phyloP scores from a whole-genome alignment of 2,329 filamentous ascomycete genomes.

The Blastomyces percursus region DNA sequence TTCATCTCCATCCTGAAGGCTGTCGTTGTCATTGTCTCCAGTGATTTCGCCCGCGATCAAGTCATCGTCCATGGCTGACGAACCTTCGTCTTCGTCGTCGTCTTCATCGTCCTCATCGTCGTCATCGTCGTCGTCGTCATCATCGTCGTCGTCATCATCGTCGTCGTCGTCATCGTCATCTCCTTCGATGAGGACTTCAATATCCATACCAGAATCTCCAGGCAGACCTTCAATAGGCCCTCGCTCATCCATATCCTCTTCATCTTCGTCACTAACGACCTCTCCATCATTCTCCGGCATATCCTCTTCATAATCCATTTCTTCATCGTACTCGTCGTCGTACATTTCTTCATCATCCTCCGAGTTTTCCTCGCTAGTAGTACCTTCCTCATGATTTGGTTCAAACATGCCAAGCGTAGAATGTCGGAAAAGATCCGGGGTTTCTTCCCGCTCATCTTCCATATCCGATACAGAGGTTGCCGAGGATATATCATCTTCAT shows the following conservation, averaged over 20 bases:
- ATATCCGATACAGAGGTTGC: slow-evolving; percentile 81
- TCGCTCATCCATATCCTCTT: slow-evolving; percentile 70
- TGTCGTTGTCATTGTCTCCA: slow-evolving; percentile 44
- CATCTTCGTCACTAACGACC: slow-evolving; percentile 78
- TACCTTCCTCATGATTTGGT: slow-evolving; percentile 67
- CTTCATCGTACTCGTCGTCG: slow-evolving; percentile 74
- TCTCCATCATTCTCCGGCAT: slow-evolving; percentile 69
- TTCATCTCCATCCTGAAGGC: slow-evolving; percentile 37
- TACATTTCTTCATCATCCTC: slow-evolving; percentile 85
- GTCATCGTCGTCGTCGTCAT: slow-evolving; percentile 47
- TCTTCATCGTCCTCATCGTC: slow-evolving; percentile 47
- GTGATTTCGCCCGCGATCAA: slow-evolving; percentile 45
- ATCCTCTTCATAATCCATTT: slow-evolving; percentile 88
- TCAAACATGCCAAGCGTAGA: slow-evolving; percentile 93
- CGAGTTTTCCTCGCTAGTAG: slow-evolving; percentile 54
- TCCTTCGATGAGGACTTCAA: slow-evolving; percentile 81
- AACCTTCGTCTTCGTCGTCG: slow-evolving; percentile 46
- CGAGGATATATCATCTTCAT: slow-evolving; percentile 80
- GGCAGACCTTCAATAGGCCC: slow-evolving; percentile 57
- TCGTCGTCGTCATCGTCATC: slow-evolving; percentile 51
- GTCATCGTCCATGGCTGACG: slow-evolving; percentile 49
- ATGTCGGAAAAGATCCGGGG: slow-evolving; percentile 92
- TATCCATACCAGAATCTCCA: slow-evolving; percentile 53
- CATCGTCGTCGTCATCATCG: slow-evolving; percentile 48
- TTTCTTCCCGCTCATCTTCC: slow-evolving; percentile 81